phyloP scores from a whole-genome alignment of 164 flowering plant genomes.

The Malania oleifera region DNA sequence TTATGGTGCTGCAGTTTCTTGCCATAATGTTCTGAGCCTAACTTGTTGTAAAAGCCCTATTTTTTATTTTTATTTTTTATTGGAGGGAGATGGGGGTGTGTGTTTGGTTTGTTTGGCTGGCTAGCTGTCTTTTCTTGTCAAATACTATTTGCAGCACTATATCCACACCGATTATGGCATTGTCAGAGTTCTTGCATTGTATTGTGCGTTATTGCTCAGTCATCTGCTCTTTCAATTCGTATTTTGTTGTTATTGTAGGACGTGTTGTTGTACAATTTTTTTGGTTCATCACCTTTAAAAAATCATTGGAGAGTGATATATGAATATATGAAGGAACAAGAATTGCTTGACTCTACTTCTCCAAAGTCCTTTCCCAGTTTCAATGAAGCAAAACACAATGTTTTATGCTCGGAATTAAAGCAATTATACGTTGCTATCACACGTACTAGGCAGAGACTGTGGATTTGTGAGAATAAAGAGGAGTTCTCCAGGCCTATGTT shows the following conservation, averaged over 20 bases:
- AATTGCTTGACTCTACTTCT: constrained; percentile 28
- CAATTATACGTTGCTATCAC: constrained; percentile 85
- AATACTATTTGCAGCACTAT: no score
- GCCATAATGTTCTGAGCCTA: no score
- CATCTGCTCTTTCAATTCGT: background rate
- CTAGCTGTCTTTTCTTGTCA: no score
- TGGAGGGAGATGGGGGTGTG: no score
- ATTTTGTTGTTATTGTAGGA: constrained; percentile 45
- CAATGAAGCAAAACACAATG: constrained; percentile 32
- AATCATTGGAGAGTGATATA: constrained; percentile 73
- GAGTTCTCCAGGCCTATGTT: constrained; percentile 58
- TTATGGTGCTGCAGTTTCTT: no score
- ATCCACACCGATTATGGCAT: no score
- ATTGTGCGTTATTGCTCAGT: background rate
- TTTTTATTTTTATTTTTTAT: no score
- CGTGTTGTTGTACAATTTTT: constrained; percentile 73
- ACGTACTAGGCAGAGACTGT: constrained; percentile 74
- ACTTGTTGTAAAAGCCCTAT: no score
- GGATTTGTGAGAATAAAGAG: constrained; percentile 65
- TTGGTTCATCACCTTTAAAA: constrained; percentile 61
- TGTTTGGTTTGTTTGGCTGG: no score
- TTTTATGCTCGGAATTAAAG: constrained; percentile 76
- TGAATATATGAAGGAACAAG: constrained; percentile 51
- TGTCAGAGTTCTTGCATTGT: background rate
- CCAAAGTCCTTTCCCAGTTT: constrained; percentile 41